phyloP scores from a whole-genome alignment of 257 asterid species.

The Rhazya stricta region DNA sequence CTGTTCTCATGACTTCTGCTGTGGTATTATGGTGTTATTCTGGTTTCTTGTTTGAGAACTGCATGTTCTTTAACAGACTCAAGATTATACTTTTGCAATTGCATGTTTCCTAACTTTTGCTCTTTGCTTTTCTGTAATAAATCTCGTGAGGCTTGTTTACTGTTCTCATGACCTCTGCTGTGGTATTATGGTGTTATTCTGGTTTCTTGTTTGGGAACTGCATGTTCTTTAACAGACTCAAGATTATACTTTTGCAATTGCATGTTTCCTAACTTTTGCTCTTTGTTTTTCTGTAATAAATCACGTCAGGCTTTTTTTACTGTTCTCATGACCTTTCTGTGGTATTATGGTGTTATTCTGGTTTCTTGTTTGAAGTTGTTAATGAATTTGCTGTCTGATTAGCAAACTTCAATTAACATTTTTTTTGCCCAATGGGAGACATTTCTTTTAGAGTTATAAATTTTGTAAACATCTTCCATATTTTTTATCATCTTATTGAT shows the following conservation, averaged over 20 bases:
- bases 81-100: constrained; percentile 7
- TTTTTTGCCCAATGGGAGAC: neutral
- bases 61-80: neutral
- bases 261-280: neutral
- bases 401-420: neutral
- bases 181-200: too few relatives aligned
- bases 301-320: neutral
- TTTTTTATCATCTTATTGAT: neutral
- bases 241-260: constrained; percentile 8
- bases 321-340: neutral
- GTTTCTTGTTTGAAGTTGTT: neutral
- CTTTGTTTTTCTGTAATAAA: neutral
- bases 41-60: too few relatives aligned
- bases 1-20: neutral
- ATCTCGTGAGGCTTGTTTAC: neutral
- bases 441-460: too few relatives aligned
- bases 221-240: neutral
- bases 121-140: neutral
- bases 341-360: neutral
- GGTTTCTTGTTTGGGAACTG: too few relatives aligned
- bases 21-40: neutral
- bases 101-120: neutral
- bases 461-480: neutral
- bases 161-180: neutral
- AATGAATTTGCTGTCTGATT: neutral